Evolutionary conservation across 805 yeast genomes (phyloP).

Genomic region (Kodamaea neixiangensis): DNA sequence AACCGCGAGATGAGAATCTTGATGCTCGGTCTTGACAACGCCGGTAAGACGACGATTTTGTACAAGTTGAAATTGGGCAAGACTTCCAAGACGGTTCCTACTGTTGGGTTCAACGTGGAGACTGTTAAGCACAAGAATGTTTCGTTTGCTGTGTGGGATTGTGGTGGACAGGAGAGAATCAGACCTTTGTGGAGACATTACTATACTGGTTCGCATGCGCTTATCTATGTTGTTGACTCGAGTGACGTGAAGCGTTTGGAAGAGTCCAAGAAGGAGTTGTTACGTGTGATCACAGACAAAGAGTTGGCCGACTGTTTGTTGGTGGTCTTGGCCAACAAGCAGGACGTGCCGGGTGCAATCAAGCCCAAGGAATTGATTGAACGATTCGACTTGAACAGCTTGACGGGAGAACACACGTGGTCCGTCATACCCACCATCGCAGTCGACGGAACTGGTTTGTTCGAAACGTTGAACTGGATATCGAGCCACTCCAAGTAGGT

Average conservation of each 20-base stretch:
- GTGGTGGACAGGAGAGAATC: slow-evolving; percentile 93
- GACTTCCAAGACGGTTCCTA: slow-evolving; percentile 79
- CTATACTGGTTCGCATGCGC: slow-evolving; percentile 89
- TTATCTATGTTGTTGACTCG: slow-evolving; percentile 87
- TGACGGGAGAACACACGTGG: slow-evolving; percentile 72
- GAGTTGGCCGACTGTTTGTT: slow-evolving; percentile 80
- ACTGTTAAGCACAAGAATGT: slow-evolving; percentile 80
- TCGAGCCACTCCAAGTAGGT: slow-evolving; percentile 50
- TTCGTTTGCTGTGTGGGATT: slow-evolving; percentile 89
- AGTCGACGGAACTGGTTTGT: slow-evolving; percentile 83
- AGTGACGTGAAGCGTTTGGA: slow-evolving; percentile 70
- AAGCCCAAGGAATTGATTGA: slow-evolving; percentile 82
- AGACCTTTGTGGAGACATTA: slow-evolving; percentile 96
- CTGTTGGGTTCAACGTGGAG: slow-evolving; percentile 92
- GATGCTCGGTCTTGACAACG: slow-evolving; percentile 91
- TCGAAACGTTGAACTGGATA: slow-evolving; percentile 87
- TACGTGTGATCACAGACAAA: slow-evolving; percentile 76
- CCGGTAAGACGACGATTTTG: slow-evolving; percentile 89
- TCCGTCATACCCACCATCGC: slow-evolving; percentile 92
- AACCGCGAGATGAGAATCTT: slow-evolving; percentile 96
- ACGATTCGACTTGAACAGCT: slow-evolving; percentile 59
- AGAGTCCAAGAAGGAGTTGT: slow-evolving; percentile 76
- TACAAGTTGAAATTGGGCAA: slow-evolving; percentile 80
- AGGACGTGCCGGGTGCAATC: slow-evolving; percentile 70
- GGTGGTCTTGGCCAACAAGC: slow-evolving; percentile 87